A percentile compares a stretch with the other conserved stretches of the same genome.
phyloP scores from a whole-genome alignment of 345 rosid genomes.

The Microcos paniculata region DNA sequence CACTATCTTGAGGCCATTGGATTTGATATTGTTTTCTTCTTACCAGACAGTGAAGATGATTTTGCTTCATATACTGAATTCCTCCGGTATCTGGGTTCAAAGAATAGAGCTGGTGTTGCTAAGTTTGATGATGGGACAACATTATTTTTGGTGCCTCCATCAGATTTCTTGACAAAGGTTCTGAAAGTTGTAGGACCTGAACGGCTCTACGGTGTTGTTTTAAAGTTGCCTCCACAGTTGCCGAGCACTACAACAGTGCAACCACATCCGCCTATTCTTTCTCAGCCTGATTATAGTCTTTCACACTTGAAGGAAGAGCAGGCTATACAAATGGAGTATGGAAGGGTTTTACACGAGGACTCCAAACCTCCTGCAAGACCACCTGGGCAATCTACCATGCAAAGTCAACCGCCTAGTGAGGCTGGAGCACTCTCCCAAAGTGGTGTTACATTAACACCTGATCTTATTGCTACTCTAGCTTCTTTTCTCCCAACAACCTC shows the following conservation, averaged over 20 bases:
- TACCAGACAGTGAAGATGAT: conserved; percentile 95
- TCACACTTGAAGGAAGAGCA: conserved; percentile 42
- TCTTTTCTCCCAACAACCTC: conserved; percentile 60
- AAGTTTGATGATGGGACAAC: conserved; percentile 89
- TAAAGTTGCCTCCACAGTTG: conserved; percentile 70
- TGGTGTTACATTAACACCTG: conserved; percentile 75
- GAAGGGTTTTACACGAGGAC: conserved; percentile 47
- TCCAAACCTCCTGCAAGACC: conserved; percentile 41
- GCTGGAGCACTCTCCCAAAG: conserved; percentile 43
- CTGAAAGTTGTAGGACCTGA: conserved; percentile 84
- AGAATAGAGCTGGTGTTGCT: conserved; percentile 95
- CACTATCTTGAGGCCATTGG: conserved; percentile 78
- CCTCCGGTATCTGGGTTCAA: conserved; percentile 84
- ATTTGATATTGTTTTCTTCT: conserved; percentile 82
- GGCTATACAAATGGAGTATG: conserved; percentile 35
- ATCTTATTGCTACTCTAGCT: conserved; percentile 76
- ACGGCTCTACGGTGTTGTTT: conserved; percentile 90
- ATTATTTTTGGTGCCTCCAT: conserved; percentile 89
- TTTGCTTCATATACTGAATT: conserved; percentile 95
- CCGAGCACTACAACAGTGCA: conserved; percentile 34
- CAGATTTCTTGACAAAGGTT: conserved; percentile 79
- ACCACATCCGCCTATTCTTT: conserved; percentile 31
- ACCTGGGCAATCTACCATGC: conserved; percentile 35
- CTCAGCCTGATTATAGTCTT: conserved; percentile 39
- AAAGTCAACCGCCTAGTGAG: conserved; percentile 33